Evolutionary conservation across 208 protist genomes (phyloP).

Genomic region (Baffinella frigidus): DNA sequence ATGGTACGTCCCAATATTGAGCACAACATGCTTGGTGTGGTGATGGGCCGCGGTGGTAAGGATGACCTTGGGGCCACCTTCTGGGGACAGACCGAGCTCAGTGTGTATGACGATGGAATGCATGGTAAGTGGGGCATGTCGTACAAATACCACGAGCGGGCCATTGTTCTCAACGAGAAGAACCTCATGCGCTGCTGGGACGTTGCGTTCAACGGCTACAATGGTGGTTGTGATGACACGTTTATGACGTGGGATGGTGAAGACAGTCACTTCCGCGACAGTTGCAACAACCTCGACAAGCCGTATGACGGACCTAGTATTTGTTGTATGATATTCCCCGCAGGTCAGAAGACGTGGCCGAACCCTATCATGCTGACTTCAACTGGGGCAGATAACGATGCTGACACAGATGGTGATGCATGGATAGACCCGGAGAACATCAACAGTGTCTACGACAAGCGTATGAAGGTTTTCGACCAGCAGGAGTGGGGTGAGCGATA

Average conservation of each 20-base stretch:
- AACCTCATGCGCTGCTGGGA: neutral
- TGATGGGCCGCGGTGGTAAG: neutral
- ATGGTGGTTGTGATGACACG: neutral
- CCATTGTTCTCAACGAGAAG: neutral
- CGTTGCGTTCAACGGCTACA: neutral
- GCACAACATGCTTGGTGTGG: neutral
- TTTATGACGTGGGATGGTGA: neutral
- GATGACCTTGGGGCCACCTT: neutral
- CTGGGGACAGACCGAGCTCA: neutral
- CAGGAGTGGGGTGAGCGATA: neutral
- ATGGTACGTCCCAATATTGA: neutral
- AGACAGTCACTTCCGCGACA: neutral
- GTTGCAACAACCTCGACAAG: neutral
- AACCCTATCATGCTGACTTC: neutral
- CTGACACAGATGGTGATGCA: neutral
- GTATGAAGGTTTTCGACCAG: neutral
- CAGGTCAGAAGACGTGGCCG: too few species aligned
- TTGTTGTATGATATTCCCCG: too few species aligned
- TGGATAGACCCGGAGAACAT: neutral
- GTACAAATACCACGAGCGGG: conserved; percentile 13
- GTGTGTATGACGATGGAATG: neutral
- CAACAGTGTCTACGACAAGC: neutral
- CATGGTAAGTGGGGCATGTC: conserved; percentile 11
- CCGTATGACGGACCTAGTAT: neutral
- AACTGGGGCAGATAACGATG: neutral